Base-by-base conservation (phyloP, 306 rosid species). In the Vigna mungo region DNA sequence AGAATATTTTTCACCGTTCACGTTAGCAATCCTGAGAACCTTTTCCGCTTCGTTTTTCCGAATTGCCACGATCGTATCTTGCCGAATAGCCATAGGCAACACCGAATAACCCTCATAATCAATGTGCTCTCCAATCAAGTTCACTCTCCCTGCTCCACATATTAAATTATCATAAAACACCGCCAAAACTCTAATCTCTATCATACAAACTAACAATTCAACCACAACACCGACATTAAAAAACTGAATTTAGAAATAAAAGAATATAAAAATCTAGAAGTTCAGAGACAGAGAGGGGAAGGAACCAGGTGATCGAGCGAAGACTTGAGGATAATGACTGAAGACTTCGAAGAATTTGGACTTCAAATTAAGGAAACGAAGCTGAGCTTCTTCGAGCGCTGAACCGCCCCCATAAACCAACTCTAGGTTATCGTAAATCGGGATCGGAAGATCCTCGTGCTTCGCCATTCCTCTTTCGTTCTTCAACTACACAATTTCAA, bases 51-150 rank as follows among this genome's bases (percentile, higher is more conserved):
- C 86, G 52, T 85, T 83, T 78, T 59, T 88, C 77, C 97, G 67
- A 53, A 95, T 89, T 0, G 94, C 99, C 9, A 95, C 87, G 12
- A 95, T 90, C 5, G 98, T 92, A 74, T 95, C 99, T 75, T 89
- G 99, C 53, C 99, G 83, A 75, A 95, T 95, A 9, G 99, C 99
- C 99, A 95, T 92, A 48, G 99, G 99, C 91, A 95, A 77, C 83
- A 95, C 99, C 12, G 99, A 95, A 83, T 95, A 95, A 0, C 99
- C 99, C 55, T 92, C 97, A 73, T 95, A 92, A 54, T 95, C 99
- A 79, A 95, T 92, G 49, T 95, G 98, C 85, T 95, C 99, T 55
- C 99, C 99, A 32, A 95, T 92, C 95, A 95, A 87, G 82, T 95
- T 95, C 88, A 95, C 99, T 78, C 99, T 95, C 82, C 98, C 99